Conservation (phyloP, 148 eudicot genomes). For the Pouteria glomerata region DNA sequence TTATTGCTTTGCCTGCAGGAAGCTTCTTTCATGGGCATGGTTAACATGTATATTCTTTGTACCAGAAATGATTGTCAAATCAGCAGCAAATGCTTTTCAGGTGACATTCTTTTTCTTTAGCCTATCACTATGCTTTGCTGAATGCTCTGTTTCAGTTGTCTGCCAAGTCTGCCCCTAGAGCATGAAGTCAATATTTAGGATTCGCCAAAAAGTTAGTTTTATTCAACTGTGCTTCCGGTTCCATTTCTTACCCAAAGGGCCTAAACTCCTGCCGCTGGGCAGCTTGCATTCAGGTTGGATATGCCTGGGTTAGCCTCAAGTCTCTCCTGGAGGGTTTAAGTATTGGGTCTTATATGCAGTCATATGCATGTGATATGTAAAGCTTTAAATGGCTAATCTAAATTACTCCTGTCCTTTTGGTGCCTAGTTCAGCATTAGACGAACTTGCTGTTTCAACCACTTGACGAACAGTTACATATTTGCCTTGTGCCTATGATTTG, state of each 20-base stretch:
- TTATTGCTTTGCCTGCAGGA: slow-evolving; percentile 55
- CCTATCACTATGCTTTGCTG: not conserved
- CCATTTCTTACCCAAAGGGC: too few relatives aligned
- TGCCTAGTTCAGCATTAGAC: too few relatives aligned
- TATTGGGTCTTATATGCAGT: too few relatives aligned
- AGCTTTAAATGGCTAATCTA: too few relatives aligned
- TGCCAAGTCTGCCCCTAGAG: not conserved
- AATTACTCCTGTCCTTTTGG: too few relatives aligned
- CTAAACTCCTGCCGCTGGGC: not conserved
- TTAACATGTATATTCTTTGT: slow-evolving; percentile 84
- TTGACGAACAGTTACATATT: too few relatives aligned
- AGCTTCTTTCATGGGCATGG: slow-evolving; percentile 99
- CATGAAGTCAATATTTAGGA: not conserved
- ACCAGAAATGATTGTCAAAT: slow-evolving; percentile 85
- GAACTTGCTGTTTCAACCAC: too few relatives aligned
- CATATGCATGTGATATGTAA: too few relatives aligned
- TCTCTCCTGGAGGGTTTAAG: too few relatives aligned
- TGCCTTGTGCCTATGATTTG: too few relatives aligned
- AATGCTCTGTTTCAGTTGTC: not conserved
- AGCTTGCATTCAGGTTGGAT: slow-evolving; percentile 1
- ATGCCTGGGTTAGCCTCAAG: not conserved
- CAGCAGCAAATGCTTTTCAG: slow-evolving; percentile 58
- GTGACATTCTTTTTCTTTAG: slow-evolving; percentile 22
- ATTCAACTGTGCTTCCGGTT: too few relatives aligned
- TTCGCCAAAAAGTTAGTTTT: not conserved